phyloP scores from a whole-genome alignment of 495 filamentous ascomycete species.

The Jackrogersella minutella region DNA sequence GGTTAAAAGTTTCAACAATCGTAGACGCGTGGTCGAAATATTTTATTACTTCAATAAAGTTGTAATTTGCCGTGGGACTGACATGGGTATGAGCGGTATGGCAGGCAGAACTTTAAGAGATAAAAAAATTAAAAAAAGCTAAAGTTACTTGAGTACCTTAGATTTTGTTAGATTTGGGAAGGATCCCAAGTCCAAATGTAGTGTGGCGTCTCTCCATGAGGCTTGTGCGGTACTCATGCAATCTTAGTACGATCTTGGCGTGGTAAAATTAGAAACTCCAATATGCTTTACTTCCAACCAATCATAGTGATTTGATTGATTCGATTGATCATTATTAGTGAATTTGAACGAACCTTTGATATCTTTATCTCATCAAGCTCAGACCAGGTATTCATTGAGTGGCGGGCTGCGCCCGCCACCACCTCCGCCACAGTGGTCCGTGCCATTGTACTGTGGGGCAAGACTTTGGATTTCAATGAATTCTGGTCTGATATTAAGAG shows the following conservation, averaged over 20 bases:
- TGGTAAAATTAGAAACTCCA: slow-evolving; percentile 29
- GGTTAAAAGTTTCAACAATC: slow-evolving; percentile 1
- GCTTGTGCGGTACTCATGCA: slow-evolving; percentile 25
- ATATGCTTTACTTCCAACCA: slow-evolving; percentile 5
- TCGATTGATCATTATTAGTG: too few species aligned
- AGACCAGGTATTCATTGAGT: too few species aligned
- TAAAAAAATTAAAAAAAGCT: not conserved
- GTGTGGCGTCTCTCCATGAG: slow-evolving; percentile 27
- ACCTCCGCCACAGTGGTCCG: too few species aligned
- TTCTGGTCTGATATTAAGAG: too few species aligned
- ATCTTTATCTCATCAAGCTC: not conserved
- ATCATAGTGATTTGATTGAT: slow-evolving; percentile 11
- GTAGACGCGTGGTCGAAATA: slow-evolving; percentile 26
- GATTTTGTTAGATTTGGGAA: not conserved
- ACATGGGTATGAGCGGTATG: not conserved
- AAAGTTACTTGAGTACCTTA: not conserved
- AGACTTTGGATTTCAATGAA: too few species aligned
- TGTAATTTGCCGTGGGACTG: slow-evolving; percentile 22
- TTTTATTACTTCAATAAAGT: slow-evolving; percentile 26
- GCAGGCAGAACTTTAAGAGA: slow-evolving; percentile 11
- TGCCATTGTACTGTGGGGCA: too few species aligned
- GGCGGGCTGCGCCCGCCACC: too few species aligned
- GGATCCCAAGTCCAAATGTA: not conserved
- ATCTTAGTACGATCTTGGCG: slow-evolving; percentile 32
- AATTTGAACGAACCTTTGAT: too few species aligned